Conservation (phyloP, 441 rosid species). For the Populus hybrid region DNA sequence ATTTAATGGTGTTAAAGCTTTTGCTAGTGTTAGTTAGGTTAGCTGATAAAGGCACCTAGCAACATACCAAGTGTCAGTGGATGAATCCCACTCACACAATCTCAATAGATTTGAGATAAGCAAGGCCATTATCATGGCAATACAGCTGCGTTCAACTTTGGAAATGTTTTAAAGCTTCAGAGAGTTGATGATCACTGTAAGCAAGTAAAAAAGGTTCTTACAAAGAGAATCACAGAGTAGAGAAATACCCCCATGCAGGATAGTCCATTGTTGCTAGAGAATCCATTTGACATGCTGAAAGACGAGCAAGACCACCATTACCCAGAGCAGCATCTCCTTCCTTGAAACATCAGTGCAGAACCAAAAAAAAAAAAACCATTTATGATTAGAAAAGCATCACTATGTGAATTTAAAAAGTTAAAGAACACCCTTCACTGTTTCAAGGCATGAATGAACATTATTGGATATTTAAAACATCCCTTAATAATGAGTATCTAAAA, state of each 20-base stretch:
- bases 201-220: neutral
- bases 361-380: neutral
- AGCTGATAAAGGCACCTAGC: neutral
- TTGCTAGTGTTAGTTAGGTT: neutral
- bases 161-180: neutral
- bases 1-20: neutral
- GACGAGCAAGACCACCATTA: slow-evolving; percentile 38
- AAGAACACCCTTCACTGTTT: neutral
- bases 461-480: neutral
- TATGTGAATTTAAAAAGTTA: neutral
- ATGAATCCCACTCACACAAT: neutral
- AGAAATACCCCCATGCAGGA: slow-evolving; percentile 32
- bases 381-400: slow-evolving; percentile 2
- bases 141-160: neutral
- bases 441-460: neutral
- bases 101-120: neutral
- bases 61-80: neutral
- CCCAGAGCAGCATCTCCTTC: slow-evolving; percentile 37
- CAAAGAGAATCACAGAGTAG: neutral
- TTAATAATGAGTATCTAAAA: no score
- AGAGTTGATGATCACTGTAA: neutral
- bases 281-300: slow-evolving; percentile 36
- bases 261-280: slow-evolving; percentile 34
- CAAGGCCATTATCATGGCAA: neutral
- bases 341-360: slow-evolving; percentile 13